These are phyloP conservation scores for Achlya hypogyna DNA, from an alignment of 352 stramenopile genomes.

Conservation along the genomic window DNA sequence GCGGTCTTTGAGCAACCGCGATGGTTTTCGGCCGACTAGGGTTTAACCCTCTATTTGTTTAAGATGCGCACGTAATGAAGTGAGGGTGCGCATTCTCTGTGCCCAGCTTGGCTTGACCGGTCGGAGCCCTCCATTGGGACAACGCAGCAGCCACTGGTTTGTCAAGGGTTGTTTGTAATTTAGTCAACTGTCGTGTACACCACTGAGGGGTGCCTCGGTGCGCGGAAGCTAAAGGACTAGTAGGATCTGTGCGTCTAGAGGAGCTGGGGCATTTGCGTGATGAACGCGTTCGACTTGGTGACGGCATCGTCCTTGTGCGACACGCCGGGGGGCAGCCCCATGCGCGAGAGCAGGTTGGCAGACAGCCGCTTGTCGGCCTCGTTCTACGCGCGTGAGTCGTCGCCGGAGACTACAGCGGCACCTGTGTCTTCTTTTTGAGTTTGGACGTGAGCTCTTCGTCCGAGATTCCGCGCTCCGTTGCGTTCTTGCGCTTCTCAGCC, in stretches of 20 bases:
- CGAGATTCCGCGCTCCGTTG: conserved; percentile 68
- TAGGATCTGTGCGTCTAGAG: too few species aligned
- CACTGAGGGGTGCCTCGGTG: too few species aligned
- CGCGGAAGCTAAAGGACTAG: not conserved
- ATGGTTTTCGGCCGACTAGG: too few species aligned
- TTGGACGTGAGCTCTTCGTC: conserved; percentile 78
- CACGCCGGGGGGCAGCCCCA: conserved; percentile 30
- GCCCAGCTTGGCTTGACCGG: too few species aligned
- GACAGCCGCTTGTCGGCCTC: conserved; percentile 55
- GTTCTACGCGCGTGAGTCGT: conserved; percentile 7
- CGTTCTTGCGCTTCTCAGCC: conserved; percentile 63
- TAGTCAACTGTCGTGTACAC: too few species aligned
- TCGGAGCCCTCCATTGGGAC: too few species aligned
- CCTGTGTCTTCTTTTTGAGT: conserved; percentile 59
- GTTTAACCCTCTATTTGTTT: too few species aligned
- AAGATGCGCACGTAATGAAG: too few species aligned
- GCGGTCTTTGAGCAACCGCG: too few species aligned
- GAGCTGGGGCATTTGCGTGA: conserved; percentile 37
- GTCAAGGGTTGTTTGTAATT: too few species aligned
- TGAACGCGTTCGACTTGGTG: conserved; percentile 49
- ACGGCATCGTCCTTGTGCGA: conserved; percentile 28
- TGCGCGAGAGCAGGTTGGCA: conserved; percentile 40
- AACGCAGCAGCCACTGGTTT: too few species aligned
- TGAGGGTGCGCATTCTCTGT: too few species aligned
- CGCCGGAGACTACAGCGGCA: conserved; percentile 8